A percentile compares a stretch with the other conserved stretches of the same genome.
phyloP scores from a whole-genome alignment of 768 basidiomycete species.

The Russula foetens region DNA sequence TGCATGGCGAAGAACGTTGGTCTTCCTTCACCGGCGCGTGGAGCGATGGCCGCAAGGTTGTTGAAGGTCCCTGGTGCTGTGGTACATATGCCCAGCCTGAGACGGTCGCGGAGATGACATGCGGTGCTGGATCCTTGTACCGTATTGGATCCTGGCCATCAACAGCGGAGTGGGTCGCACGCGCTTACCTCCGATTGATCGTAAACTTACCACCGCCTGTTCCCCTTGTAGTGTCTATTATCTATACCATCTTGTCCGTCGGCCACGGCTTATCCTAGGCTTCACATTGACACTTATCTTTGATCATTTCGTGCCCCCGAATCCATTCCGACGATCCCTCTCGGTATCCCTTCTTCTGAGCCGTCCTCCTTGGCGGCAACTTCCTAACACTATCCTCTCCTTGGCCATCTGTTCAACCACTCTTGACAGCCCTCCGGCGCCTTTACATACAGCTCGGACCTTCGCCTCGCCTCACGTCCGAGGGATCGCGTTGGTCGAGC shows the following conservation, averaged over 20 bases:
- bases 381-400: too few species aligned
- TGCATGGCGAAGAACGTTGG: conserved; percentile 60
- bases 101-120: conserved; percentile 66
- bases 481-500: too few species aligned
- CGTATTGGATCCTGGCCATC: conserved; percentile 84
- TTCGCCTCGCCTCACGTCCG: too few species aligned
- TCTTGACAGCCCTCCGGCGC: too few species aligned
- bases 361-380: too few species aligned
- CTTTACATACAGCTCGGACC: too few species aligned
- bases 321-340: too few species aligned
- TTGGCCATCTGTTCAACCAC: too few species aligned
- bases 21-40: conserved; percentile 62
- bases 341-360: too few species aligned
- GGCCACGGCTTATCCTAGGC: conserved; percentile 92
- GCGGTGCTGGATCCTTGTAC: conserved; percentile 86
- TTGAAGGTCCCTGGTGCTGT: conserved; percentile 42
- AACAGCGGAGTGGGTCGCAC: conserved; percentile 66
- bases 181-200: conserved; percentile 1
- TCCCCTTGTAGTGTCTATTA: conserved; percentile 51
- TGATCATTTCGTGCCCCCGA: conserved; percentile 85
- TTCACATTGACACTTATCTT: conserved; percentile 86
- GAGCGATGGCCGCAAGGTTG: conserved; percentile 73
- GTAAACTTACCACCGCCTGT: background rate
- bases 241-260: conserved; percentile 78
- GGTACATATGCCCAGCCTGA: conserved; percentile 46